phyloP scores from a whole-genome alignment of 768 basidiomycete species.

The Naganishia onofrii region DNA sequence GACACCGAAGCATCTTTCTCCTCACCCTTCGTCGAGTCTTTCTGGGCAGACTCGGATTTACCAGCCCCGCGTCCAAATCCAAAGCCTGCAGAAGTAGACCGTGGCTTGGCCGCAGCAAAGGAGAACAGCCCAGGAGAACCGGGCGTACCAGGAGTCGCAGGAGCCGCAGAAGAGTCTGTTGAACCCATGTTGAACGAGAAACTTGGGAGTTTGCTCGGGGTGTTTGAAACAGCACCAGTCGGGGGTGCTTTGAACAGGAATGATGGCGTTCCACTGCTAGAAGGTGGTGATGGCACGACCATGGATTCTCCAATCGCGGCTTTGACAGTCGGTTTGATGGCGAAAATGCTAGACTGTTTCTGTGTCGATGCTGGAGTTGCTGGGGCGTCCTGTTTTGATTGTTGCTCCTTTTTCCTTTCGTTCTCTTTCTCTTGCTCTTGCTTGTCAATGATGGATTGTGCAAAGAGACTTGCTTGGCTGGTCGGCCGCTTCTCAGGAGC shows the following conservation, averaged over 20 bases:
- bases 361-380: neutral
- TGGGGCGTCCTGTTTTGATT: neutral
- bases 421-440: constrained; percentile 15
- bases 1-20: neutral
- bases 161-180: constrained; percentile 3
- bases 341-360: constrained; percentile 27
- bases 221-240: constrained; percentile 3
- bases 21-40: constrained; percentile 1
- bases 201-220: constrained; percentile 13
- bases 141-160: neutral
- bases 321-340: constrained; percentile 31
- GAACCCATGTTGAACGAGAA: constrained; percentile 26
- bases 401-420: constrained; percentile 2
- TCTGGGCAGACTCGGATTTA: constrained; percentile 9
- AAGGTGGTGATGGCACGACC: constrained; percentile 22
- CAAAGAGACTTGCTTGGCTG: constrained; percentile 11
- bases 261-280: neutral
- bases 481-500: constrained; percentile 6
- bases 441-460: constrained; percentile 19
- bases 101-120: constrained; percentile 25
- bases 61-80: constrained; percentile 14
- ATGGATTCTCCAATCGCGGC: constrained; percentile 11
- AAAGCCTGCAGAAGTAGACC: constrained; percentile 23
- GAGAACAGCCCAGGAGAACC: constrained; percentile 7
- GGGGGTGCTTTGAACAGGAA: constrained; percentile 30